Percentiles rank a stretch among this genome's conserved stretches.
Conservation (phyloP, 2,329 filamentous ascomycete genomes). For the Rutstroemia sp. region DNA sequence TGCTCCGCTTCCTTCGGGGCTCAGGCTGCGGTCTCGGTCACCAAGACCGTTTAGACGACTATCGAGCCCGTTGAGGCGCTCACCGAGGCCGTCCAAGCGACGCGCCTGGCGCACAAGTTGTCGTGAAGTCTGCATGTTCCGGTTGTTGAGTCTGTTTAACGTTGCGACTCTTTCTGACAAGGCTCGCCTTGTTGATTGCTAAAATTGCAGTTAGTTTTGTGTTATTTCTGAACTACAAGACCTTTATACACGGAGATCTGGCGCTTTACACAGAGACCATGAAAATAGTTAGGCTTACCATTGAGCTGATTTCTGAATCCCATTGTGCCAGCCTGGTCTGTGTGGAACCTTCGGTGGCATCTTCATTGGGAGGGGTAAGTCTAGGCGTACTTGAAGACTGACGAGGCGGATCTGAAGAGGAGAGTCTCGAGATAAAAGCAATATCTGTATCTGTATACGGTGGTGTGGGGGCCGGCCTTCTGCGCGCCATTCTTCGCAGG, state of each 20-base stretch:
- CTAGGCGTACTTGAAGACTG: constrained; percentile 13
- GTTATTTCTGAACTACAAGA: background rate
- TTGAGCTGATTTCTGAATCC: background rate
- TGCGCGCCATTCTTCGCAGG: constrained; percentile 17
- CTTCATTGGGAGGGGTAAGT: constrained; percentile 2
- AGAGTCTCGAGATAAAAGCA: constrained; percentile 12
- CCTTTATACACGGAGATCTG: background rate
- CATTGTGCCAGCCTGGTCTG: background rate
- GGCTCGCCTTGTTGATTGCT: constrained; percentile 4
- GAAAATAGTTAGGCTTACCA: background rate
- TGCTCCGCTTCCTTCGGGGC: constrained; percentile 52
- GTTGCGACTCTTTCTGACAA: constrained; percentile 11
- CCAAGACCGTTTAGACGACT: background rate
- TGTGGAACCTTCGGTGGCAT: background rate
- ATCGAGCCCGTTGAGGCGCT: background rate
- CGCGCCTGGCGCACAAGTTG: constrained; percentile 2
- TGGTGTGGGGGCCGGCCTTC: constrained; percentile 19
- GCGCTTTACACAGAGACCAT: background rate
- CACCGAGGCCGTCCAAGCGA: constrained; percentile 6
- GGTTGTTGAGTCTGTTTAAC: background rate
- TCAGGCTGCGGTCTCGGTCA: constrained; percentile 67
- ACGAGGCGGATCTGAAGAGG: constrained; percentile 10
- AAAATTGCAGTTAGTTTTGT: background rate
- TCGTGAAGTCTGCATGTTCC: background rate
- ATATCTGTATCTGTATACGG: constrained; percentile 20